Conservation (phyloP, 2,329 filamentous ascomycete genomes). For the Fusarium tuaranense region DNA sequence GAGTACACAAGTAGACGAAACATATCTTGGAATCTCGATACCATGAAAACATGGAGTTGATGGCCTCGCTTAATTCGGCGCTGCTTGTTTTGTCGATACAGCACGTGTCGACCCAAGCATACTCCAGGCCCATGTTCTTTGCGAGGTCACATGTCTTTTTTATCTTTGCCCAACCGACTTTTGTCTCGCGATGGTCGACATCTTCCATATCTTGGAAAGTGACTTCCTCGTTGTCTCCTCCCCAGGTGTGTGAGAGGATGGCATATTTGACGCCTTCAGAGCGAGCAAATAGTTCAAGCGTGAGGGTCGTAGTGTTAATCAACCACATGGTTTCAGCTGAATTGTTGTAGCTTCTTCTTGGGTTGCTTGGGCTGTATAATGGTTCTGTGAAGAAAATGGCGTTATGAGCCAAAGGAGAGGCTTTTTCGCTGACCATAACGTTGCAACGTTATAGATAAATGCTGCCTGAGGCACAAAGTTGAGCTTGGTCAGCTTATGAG, state of each 20-base stretch:
- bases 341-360: background rate
- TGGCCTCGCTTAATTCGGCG: background rate
- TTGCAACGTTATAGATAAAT: background rate
- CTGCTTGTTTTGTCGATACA: background rate
- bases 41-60: conserved; percentile 1
- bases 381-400: background rate
- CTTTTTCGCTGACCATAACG: background rate
- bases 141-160: background rate
- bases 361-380: background rate
- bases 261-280: background rate
- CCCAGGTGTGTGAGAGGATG: background rate
- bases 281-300: background rate
- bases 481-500: background rate
- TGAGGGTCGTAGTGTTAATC: background rate
- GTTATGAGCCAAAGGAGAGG: background rate
- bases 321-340: background rate
- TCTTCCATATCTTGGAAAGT: background rate
- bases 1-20: background rate
- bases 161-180: background rate
- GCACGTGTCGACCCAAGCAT: background rate
- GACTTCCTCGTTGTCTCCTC: background rate
- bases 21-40: background rate
- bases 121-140: background rate
- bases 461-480: background rate
- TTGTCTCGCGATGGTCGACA: background rate